Conservation (phyloP, 1,139 yeast species). For the Sugiyamaella grinbergsii region DNA sequence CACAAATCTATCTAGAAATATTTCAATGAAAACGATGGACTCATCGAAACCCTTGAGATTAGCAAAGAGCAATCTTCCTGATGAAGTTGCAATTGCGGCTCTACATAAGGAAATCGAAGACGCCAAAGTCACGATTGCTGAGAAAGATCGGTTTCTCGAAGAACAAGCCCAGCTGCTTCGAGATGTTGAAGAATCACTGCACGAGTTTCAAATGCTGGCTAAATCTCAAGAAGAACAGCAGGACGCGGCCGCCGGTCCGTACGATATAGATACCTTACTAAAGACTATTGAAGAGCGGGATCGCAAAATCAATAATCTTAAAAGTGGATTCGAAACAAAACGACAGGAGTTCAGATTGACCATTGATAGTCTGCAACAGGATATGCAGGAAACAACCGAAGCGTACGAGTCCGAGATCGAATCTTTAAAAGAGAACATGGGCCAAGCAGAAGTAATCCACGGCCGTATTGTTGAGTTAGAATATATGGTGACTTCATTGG, state of each 20-base stretch:
- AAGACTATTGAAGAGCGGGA: slow-evolving; percentile 35
- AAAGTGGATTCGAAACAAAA: slow-evolving; percentile 37
- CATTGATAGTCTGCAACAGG: slow-evolving; percentile 38
- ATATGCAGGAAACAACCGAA: slow-evolving; percentile 36
- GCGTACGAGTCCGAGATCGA: slow-evolving; percentile 36
- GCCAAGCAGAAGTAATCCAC: slow-evolving; percentile 31
- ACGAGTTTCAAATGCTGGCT: slow-evolving; percentile 38
- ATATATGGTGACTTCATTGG: slow-evolving; percentile 33
- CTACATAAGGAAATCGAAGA: slow-evolving; percentile 30
- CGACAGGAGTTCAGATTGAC: slow-evolving; percentile 41
- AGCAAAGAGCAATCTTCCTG: slow-evolving; percentile 12
- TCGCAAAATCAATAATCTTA: slow-evolving; percentile 34
- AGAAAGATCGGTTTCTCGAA: slow-evolving; percentile 34
- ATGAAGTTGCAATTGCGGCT: slow-evolving; percentile 22
- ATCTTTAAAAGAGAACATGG: slow-evolving; percentile 32
- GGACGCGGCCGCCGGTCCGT: slow-evolving; percentile 20
- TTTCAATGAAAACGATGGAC: slow-evolving; percentile 3
- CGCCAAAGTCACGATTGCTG: slow-evolving; percentile 26
- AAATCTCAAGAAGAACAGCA: slow-evolving; percentile 23
- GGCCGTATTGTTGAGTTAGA: slow-evolving; percentile 31
- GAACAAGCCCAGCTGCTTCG: slow-evolving; percentile 37
- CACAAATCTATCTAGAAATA: background rate
- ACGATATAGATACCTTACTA: slow-evolving; percentile 32
- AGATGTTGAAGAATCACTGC: slow-evolving; percentile 38
- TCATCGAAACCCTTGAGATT: slow-evolving; percentile 3